A percentile compares a stretch with the other conserved stretches of the same genome.
Conservation (phyloP, 176 grass and related monocot species). For the Coix lacrymajobi region DNA sequence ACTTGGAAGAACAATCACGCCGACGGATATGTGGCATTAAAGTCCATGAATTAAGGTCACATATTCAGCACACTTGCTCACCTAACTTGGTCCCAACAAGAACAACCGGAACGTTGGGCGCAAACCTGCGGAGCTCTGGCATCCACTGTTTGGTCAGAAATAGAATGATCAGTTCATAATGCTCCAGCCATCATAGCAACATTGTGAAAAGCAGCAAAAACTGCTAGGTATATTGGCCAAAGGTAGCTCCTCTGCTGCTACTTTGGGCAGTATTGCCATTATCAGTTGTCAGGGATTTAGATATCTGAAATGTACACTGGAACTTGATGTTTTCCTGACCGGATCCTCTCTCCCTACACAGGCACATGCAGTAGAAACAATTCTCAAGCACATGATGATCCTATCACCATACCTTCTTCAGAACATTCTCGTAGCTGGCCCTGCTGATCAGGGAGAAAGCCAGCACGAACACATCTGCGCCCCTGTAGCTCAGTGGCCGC, state of each 20-base stretch:
- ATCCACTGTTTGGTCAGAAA: constrained; percentile 63
- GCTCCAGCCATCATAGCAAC: neutral
- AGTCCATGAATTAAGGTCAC: neutral
- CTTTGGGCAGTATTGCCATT: neutral
- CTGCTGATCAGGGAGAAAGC: constrained; percentile 96
- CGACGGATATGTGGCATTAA: neutral
- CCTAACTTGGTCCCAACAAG: constrained; percentile 94
- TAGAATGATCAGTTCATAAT: constrained; percentile 14
- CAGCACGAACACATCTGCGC: constrained; percentile 78
- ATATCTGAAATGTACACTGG: neutral
- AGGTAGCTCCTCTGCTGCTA: neutral
- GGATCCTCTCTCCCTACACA: no score
- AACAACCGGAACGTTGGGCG: constrained; percentile 69
- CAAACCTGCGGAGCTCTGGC: constrained; percentile 88
- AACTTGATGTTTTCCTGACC: neutral
- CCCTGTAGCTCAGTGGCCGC: constrained; percentile 87
- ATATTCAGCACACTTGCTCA: neutral
- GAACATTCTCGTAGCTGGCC: constrained; percentile 92
- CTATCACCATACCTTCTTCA: constrained; percentile 59
- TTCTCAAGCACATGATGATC: neutral
- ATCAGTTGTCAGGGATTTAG: neutral
- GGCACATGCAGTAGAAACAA: no score
- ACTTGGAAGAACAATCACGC: neutral
- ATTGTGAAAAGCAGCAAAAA: neutral
- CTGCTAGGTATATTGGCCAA: neutral